Conservation (phyloP, 345 rosid species). For the Citrus sinensis region DNA sequence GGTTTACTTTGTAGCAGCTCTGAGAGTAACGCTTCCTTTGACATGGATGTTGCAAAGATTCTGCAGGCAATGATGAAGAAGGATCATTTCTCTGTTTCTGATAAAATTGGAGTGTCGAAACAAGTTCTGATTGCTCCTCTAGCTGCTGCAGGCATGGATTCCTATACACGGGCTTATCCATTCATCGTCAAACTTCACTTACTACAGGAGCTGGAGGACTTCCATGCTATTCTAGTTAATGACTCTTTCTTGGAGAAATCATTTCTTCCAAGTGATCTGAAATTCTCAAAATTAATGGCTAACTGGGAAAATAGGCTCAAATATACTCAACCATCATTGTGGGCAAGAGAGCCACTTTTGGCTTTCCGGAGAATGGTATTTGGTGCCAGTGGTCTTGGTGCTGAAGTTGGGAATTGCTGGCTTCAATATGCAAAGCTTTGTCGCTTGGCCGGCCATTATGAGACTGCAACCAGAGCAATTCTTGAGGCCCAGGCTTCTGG, state of each 20-base stretch:
- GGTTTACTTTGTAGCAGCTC: conserved; percentile 84
- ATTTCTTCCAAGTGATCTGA: conserved; percentile 49
- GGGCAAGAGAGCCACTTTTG: conserved; percentile 97
- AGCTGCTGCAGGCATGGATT: conserved; percentile 99
- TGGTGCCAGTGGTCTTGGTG: conserved; percentile 75
- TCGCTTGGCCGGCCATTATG: conserved; percentile 96
- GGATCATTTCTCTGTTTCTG: conserved; percentile 72
- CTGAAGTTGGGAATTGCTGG: conserved; percentile 95
- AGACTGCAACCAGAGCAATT: conserved; percentile 88
- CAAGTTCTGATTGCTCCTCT: conserved; percentile 95
- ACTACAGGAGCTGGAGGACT: conserved; percentile 83
- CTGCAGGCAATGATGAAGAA: conserved; percentile 91
- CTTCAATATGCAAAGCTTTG: conserved; percentile 97
- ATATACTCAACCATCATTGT: conserved; percentile 82
- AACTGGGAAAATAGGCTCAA: conserved; percentile 90
- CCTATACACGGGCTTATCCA: conserved; percentile 88
- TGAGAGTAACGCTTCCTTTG: conserved; percentile 95
- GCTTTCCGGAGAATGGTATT: conserved; percentile 87
- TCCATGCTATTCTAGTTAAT: conserved; percentile 57
- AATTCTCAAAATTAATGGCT: conserved; percentile 58
- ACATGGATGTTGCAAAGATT: conserved; percentile 94
- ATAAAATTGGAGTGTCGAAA: conserved; percentile 79
- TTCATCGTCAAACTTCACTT: conserved; percentile 88
- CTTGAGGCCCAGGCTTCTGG: conserved; percentile 92
- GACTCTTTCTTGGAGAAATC: conserved; percentile 85